Evolutionary conservation across 2,329 filamentous ascomycete species (phyloP).

Genomic region (Exserohilum turcica): DNA sequence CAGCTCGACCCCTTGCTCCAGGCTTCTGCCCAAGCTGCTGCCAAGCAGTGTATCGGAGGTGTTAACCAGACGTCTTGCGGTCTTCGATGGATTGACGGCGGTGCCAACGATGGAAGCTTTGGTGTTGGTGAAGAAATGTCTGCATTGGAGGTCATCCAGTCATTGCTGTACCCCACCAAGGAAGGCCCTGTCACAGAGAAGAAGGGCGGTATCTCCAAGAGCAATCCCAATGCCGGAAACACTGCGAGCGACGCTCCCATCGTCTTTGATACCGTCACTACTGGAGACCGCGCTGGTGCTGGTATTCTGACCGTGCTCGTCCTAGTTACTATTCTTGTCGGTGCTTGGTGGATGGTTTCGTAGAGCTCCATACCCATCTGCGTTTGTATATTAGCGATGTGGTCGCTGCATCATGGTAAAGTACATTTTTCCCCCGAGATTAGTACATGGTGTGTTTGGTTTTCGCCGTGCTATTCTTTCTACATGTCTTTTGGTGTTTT

Average conservation of each 20-base stretch:
- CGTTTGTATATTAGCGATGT: constrained; percentile 3
- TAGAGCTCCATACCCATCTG: constrained; percentile 21
- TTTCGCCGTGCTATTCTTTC: not conserved
- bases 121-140: constrained; percentile 66
- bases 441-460: not conserved
- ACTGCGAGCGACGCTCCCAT: constrained; percentile 38
- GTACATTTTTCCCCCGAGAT: not conserved
- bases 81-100: constrained; percentile 51
- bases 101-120: constrained; percentile 53
- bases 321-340: constrained; percentile 60
- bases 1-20: constrained; percentile 58
- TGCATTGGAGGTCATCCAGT: constrained; percentile 60
- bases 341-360: constrained; percentile 60
- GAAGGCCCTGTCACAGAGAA: constrained; percentile 51
- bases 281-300: constrained; percentile 70
- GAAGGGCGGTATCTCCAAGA: constrained; percentile 59
- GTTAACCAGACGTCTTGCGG: constrained; percentile 54
- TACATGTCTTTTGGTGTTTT: not conserved
- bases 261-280: constrained; percentile 52
- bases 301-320: constrained; percentile 67
- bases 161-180: constrained; percentile 46
- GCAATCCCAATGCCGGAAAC: constrained; percentile 51
- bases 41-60: constrained; percentile 59
- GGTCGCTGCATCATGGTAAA: not conserved
- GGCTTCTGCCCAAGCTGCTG: constrained; percentile 62